phyloP scores from a whole-genome alignment of 1,284 basidiomycete genomes.

The Ceratobasidium sp. region DNA sequence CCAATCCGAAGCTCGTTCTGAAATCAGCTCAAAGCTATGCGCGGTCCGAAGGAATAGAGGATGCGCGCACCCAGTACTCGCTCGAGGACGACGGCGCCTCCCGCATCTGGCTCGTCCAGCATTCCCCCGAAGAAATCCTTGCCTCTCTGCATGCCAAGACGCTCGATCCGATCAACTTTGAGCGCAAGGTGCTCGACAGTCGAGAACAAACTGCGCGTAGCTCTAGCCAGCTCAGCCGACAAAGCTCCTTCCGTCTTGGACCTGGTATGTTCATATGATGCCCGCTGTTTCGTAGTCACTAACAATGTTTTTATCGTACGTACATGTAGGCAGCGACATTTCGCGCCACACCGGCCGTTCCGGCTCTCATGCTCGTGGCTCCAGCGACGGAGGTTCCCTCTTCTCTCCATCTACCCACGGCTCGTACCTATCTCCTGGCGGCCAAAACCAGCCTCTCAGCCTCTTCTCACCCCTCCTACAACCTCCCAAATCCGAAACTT shows the following conservation, averaged over 20 bases:
- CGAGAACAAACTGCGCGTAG: constrained; percentile 63
- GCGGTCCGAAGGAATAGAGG: constrained; percentile 24
- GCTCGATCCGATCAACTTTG: constrained; percentile 51
- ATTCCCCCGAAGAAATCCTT: constrained; percentile 40
- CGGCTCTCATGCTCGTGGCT: constrained; percentile 23
- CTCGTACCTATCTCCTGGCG: constrained; percentile 11
- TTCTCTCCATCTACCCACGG: constrained; percentile 30
- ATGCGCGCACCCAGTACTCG: constrained; percentile 27
- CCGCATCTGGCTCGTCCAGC: constrained; percentile 10
- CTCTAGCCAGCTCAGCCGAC: constrained; percentile 50
- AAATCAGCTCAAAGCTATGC: not conserved
- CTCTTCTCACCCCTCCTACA: not conserved
- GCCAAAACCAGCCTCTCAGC: not conserved
- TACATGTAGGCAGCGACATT: constrained; percentile 21
- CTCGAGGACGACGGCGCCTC: constrained; percentile 20
- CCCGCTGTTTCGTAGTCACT: not conserved
- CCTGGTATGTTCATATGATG: constrained; percentile 50
- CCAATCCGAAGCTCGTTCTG: constrained; percentile 21
- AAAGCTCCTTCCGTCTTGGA: constrained; percentile 3
- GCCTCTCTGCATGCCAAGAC: constrained; percentile 42
- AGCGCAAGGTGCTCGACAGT: constrained; percentile 64
- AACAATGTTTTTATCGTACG: not conserved
- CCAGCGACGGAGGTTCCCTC: constrained; percentile 12
- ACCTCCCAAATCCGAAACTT: not conserved
- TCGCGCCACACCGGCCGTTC: constrained; percentile 16